These are phyloP conservation scores for Pleurotus ostreatus DNA, from an alignment of 768 basidiomycete species.

Conservation along the genomic window DNA sequence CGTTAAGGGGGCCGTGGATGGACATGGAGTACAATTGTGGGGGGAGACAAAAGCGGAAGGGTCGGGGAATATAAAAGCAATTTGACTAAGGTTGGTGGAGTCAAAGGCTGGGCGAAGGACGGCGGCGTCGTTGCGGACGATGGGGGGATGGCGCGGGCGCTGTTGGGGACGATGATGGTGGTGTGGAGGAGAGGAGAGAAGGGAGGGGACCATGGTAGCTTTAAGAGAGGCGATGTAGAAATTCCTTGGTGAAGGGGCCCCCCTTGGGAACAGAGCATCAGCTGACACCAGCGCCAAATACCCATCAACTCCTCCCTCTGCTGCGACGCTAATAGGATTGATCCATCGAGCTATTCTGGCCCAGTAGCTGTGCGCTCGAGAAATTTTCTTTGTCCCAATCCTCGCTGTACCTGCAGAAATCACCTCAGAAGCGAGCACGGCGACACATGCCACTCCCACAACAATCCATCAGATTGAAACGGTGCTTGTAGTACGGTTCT, in stretches of 20 bases:
- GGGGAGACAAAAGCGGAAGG: conserved; percentile 15
- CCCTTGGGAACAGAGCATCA: conserved; percentile 9
- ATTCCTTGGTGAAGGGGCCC: conserved; percentile 7
- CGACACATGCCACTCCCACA: too few relatives aligned
- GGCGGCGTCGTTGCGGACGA: too few relatives aligned
- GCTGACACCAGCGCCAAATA: conserved; percentile 5
- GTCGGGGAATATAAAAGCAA: conserved; percentile 34
- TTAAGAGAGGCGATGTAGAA: conserved; percentile 8
- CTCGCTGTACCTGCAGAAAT: background rate
- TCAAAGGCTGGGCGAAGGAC: too few relatives aligned
- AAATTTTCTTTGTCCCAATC: too few relatives aligned
- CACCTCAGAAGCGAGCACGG: background rate
- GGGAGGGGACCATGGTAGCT: conserved; percentile 1
- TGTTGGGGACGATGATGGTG: conserved; percentile 8
- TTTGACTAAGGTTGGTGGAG: background rate
- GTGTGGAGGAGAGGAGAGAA: background rate
- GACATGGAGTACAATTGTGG: conserved; percentile 39
- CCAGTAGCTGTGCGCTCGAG: background rate
- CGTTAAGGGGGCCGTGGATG: conserved; percentile 80
- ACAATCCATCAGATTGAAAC: background rate
- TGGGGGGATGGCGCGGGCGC: background rate
- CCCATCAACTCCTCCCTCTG: conserved; percentile 1
- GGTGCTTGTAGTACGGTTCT: conserved; percentile 1
- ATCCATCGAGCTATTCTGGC: background rate
- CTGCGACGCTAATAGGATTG: background rate